Evolutionary conservation across 1,139 yeast genomes (phyloP).

Genomic region (Pichia sp.): DNA sequence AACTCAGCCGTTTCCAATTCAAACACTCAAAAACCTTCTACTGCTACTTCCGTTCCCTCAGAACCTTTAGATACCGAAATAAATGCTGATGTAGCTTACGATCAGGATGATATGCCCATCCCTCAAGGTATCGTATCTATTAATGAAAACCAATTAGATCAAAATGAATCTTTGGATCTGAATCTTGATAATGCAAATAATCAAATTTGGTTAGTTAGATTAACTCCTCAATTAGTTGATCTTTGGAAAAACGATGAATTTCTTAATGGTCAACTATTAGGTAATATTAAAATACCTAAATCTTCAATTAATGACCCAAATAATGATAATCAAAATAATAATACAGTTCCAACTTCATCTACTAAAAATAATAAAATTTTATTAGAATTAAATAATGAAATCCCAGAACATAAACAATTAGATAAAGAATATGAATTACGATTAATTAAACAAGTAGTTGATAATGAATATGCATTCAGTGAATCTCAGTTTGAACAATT

Average conservation of each 20-base stretch:
- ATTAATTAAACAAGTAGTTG: conserved; percentile 70
- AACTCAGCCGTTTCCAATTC: no score
- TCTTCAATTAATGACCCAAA: conserved; percentile 22
- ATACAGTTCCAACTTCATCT: background rate
- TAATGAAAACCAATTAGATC: conserved; percentile 28
- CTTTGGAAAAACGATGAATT: conserved; percentile 65
- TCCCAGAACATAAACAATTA: conserved; percentile 33
- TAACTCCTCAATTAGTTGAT: conserved; percentile 82
- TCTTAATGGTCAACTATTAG: conserved; percentile 69
- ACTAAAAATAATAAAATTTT: conserved; percentile 39
- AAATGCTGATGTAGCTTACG: conserved; percentile 20
- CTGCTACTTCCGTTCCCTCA: background rate
- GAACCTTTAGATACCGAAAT: background rate
- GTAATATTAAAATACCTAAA: conserved; percentile 68
- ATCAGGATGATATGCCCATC: conserved; percentile 29
- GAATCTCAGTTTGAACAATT: conserved; percentile 76
- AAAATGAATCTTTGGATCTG: conserved; percentile 54
- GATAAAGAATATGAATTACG: conserved; percentile 84
- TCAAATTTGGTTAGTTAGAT: conserved; percentile 86
- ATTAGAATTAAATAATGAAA: conserved; percentile 45
- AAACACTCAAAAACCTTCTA: background rate
- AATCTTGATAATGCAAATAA: conserved; percentile 48
- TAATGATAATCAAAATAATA: conserved; percentile 26
- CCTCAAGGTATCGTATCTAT: conserved; percentile 31
- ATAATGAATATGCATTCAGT: conserved; percentile 82